Evolutionary conservation across 2,329 filamentous ascomycete genomes (phyloP).

Genomic region (Fusarium succisae): DNA sequence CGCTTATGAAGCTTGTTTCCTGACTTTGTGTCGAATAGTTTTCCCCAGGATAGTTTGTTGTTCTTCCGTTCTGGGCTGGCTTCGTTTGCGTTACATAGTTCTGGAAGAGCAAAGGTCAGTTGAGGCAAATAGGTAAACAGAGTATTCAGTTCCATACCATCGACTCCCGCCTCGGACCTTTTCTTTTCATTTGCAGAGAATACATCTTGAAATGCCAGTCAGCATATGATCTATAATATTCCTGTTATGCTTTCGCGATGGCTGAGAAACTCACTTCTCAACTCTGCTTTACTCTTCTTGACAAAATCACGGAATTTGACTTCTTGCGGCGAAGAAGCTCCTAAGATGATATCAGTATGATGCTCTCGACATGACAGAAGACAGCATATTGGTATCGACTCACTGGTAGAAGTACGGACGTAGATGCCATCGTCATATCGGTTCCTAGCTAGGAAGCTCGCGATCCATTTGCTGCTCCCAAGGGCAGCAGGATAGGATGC

Average conservation of each 20-base stretch:
- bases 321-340: not conserved
- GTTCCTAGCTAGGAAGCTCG: not conserved
- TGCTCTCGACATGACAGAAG: not conserved
- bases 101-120: not conserved
- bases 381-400: not conserved
- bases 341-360: not conserved
- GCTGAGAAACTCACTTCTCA: conserved; percentile 7
- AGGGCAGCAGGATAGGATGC: conserved; percentile 18
- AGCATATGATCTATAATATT: not conserved
- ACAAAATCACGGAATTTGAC: conserved; percentile 3
- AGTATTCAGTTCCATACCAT: conserved; percentile 7
- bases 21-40: conserved; percentile 19
- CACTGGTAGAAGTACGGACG: not conserved
- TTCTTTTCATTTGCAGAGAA: not conserved
- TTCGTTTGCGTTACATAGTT: not conserved
- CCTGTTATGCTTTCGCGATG: not conserved
- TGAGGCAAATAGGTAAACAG: not conserved
- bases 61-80: not conserved
- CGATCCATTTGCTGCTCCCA: conserved; percentile 14
- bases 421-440: not conserved
- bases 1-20: conserved; percentile 29
- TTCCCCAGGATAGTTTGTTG: not conserved
- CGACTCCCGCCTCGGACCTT: not conserved
- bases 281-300: conserved; percentile 9
- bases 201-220: not conserved